A percentile compares a stretch with the other conserved stretches of the same genome.
Evolutionary conservation across 2,329 filamentous ascomycete species (phyloP).

Genomic region (Cryphonectria naterciae): DNA sequence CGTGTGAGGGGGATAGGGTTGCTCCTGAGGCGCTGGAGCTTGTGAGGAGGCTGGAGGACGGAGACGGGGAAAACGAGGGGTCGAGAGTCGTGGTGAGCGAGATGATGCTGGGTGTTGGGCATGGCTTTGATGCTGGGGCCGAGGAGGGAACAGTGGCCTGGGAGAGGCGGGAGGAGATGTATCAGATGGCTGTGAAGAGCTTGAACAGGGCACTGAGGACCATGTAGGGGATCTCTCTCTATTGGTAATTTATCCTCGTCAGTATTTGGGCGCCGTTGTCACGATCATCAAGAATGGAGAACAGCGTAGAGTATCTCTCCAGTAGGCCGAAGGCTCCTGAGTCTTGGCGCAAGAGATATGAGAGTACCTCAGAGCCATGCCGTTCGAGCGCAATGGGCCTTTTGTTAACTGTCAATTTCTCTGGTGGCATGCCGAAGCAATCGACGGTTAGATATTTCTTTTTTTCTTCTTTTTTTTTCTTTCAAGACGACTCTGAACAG

Average conservation of each 20-base stretch:
- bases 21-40: slow-evolving; percentile 14
- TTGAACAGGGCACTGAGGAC: background rate
- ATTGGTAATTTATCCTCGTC: background rate
- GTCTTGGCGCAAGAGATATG: too few species aligned
- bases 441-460: background rate
- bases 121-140: slow-evolving; percentile 16
- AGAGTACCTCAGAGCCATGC: background rate
- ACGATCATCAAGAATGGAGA: background rate
- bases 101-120: slow-evolving; percentile 15
- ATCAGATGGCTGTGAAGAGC: background rate
- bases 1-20: slow-evolving; percentile 17
- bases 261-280: too few species aligned
- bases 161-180: slow-evolving; percentile 19
- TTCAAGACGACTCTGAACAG: background rate
- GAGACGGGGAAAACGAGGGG: background rate
- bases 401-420: background rate
- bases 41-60: background rate
- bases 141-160: slow-evolving; percentile 13
- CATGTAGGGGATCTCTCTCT: background rate
- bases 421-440: background rate
- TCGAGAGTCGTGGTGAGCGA: slow-evolving; percentile 7
- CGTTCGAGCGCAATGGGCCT: background rate
- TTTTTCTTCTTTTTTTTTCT: too few species aligned
- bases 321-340: too few species aligned
- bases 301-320: background rate